These are phyloP conservation scores for Grammothele lineata DNA, from an alignment of 768 basidiomycete species.

Conservation along the genomic window DNA sequence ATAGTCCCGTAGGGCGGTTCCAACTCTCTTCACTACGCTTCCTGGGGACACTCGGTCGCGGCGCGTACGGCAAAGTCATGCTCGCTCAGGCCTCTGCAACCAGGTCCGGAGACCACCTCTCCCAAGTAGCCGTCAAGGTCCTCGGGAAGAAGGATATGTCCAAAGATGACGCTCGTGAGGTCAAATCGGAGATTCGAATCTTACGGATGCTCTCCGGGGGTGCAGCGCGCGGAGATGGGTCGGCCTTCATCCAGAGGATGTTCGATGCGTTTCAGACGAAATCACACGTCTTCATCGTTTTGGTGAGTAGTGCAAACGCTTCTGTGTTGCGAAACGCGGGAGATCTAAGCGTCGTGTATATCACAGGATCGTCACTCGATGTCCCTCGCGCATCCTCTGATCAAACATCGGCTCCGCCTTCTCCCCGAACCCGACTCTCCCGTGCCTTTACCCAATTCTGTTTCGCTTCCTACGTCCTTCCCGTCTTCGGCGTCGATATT, in stretches of 20 bases:
- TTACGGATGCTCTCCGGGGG: neutral
- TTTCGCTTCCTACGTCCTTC: conserved; percentile 8
- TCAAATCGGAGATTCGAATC: conserved; percentile 6
- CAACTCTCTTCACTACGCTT: conserved; percentile 4
- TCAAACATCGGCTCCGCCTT: conserved; percentile 7
- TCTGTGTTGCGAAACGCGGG: too few species aligned
- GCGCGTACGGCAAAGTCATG: conserved; percentile 16
- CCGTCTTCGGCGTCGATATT: conserved; percentile 4
- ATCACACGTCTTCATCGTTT: conserved; percentile 10
- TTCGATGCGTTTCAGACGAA: conserved; percentile 4
- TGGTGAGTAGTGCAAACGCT: conserved; percentile 2
- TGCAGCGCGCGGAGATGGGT: neutral
- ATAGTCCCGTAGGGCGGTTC: too few species aligned
- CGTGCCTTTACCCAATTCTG: neutral
- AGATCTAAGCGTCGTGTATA: too few species aligned
- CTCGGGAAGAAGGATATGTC: conserved; percentile 7
- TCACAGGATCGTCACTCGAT: conserved; percentile 6
- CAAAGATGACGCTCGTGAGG: conserved; percentile 6
- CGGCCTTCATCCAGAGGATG: conserved; percentile 6
- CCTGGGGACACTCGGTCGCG: conserved; percentile 11
- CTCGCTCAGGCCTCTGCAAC: neutral
- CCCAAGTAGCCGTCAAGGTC: conserved; percentile 11
- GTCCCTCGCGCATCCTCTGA: conserved; percentile 6
- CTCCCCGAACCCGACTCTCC: neutral
- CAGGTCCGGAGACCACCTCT: neutral